Base-by-base conservation (phyloP, 1,139 yeast genomes). In the Yamadazyma trypodendri region DNA sequence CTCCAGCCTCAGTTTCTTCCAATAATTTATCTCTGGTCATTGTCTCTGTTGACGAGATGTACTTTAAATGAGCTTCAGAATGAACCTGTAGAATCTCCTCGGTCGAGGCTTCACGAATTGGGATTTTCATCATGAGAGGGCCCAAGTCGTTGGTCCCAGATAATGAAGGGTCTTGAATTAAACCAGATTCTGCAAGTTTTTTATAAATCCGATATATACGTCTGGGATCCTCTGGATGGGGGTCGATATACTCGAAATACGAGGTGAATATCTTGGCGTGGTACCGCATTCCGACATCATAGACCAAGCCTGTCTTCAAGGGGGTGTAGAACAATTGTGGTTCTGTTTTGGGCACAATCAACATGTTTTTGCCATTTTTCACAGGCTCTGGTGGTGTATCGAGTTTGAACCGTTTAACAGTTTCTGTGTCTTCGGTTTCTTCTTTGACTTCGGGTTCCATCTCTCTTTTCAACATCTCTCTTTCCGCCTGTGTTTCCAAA, bases 161-260 rank as follows among this genome's bases (percentile, higher is more conserved):
- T 33, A 92, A 68, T 3, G 88, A 78, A 16, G 88, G 83, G 55
- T 92, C 97, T 31, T 71, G 77, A 37, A 94, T 83, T 16, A 94
- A 67, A 0, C 98, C 98, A 21, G 95, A 90, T 56, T 92, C 97
- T 0, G 96, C 97, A 35, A 94, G 72, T 33, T 86, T 84, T 61
- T 92, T 88, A 65, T 92, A 94, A 34, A 94, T 87, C 41, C 97
- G 76, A 61, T 90, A 92, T 33, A 92, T 92, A 49, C 99, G 79
- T 45, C 98, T 77, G 10, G 99, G 99, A 56, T 94, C 98, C 60
- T 94, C 99, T 4, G 99, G 99, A 58, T 94, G 99, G 2, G 98
- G 98, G 56, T 94, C 98, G 36, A 90, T 88, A 60, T 92, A 92
- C 58, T 90, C 97, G 51, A 80, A 86, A 48, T 92, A 88, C 5